Conservation (phyloP, 2,329 filamentous ascomycete species). For the Epichloe sp. region DNA sequence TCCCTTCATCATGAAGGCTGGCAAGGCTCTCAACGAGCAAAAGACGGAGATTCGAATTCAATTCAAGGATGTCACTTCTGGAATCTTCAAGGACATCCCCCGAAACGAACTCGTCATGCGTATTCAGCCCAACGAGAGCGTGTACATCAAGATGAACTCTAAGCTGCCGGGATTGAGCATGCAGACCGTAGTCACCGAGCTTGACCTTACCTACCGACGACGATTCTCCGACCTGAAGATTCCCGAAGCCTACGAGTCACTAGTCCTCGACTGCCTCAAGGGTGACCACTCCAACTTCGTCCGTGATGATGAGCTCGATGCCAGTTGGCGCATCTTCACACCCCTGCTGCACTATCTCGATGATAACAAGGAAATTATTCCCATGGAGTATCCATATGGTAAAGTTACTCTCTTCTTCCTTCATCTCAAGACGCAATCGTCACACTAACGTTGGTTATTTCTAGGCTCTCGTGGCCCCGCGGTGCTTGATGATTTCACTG, state of each 20-base stretch:
- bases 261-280: constrained; percentile 95
- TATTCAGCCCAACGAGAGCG: constrained; percentile 97
- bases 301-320: constrained; percentile 89
- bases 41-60: constrained; percentile 99
- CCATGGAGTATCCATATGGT: constrained; percentile 99
- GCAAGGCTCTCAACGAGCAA: constrained; percentile 97
- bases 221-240: constrained; percentile 99
- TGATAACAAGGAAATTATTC: constrained; percentile 97
- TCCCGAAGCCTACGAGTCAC: constrained; percentile 94
- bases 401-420: constrained; percentile 23
- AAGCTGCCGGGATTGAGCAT: constrained; percentile 97
- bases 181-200: constrained; percentile 97
- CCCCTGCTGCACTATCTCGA: constrained; percentile 96
- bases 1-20: constrained; percentile 98
- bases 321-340: constrained; percentile 97
- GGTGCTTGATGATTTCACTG: constrained; percentile 94
- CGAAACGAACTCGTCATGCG: constrained; percentile 98
- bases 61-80: constrained; percentile 98
- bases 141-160: constrained; percentile 99
- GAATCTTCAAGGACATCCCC: constrained; percentile 99
- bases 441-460: not conserved
- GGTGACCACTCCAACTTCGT: constrained; percentile 99
- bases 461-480: constrained; percentile 89
- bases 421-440: not conserved
- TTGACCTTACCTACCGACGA: constrained; percentile 93